These are phyloP conservation scores for Corynascus novoguineensis DNA, from an alignment of 495 filamentous ascomycete species.

Conservation along the genomic window DNA sequence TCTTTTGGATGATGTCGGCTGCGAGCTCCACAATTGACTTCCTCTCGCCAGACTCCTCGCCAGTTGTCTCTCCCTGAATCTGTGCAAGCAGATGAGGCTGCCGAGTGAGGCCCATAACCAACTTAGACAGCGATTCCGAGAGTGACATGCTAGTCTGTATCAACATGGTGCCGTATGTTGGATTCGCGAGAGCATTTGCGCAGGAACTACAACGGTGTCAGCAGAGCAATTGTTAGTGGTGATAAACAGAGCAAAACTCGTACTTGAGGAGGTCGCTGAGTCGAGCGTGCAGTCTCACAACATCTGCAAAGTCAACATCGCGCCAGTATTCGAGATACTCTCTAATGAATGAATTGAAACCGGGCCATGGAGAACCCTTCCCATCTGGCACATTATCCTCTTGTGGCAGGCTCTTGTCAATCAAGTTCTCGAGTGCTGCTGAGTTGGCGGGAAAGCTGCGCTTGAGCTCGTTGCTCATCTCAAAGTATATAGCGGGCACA, in stretches of 20 bases:
- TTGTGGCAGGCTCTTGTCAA: slow-evolving; percentile 52
- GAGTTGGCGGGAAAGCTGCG: slow-evolving; percentile 47
- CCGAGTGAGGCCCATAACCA: slow-evolving; percentile 75
- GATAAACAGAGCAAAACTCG: slow-evolving; percentile 22
- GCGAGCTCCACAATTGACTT: slow-evolving; percentile 78
- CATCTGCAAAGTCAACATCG: slow-evolving; percentile 67
- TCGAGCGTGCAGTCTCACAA: slow-evolving; percentile 67
- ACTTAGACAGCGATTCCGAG: slow-evolving; percentile 66
- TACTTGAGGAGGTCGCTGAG: slow-evolving; percentile 69
- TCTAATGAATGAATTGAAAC: slow-evolving; percentile 70
- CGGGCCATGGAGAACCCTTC: slow-evolving; percentile 60
- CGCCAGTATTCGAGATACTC: slow-evolving; percentile 74
- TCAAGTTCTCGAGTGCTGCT: slow-evolving; percentile 53
- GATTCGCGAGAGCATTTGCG: slow-evolving; percentile 73
- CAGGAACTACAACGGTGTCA: slow-evolving; percentile 50
- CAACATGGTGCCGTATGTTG: slow-evolving; percentile 69
- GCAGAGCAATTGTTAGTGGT: not conserved
- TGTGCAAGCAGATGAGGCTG: slow-evolving; percentile 61
- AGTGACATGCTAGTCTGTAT: slow-evolving; percentile 72
- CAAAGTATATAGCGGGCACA: slow-evolving; percentile 55
- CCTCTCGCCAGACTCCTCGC: slow-evolving; percentile 51
- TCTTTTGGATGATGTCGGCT: slow-evolving; percentile 80
- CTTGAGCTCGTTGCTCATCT: slow-evolving; percentile 62
- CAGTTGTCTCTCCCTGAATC: slow-evolving; percentile 47
- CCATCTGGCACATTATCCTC: slow-evolving; percentile 44